phyloP scores from a whole-genome alignment of 2,329 filamentous ascomycete species.

The Didymella segeticola region DNA sequence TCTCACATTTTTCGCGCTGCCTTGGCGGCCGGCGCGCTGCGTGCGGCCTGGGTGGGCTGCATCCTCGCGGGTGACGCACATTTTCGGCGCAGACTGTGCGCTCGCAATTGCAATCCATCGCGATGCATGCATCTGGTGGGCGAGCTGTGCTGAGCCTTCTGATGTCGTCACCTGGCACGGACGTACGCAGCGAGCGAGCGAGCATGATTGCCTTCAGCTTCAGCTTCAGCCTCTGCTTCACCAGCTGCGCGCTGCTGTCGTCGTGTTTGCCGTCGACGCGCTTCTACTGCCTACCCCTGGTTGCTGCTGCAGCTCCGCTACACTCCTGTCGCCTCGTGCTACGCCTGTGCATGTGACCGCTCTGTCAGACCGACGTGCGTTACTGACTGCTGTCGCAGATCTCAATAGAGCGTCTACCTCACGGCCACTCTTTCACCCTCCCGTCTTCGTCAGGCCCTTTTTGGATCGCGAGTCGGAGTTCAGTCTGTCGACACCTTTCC shows the following conservation, averaged over 20 bases:
- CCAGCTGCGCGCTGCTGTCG: conserved; percentile 6
- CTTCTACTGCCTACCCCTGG: conserved; percentile 11
- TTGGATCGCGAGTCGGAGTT: conserved; percentile 42
- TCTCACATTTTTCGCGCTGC: conserved; percentile 35
- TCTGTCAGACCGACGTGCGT: conserved; percentile 37
- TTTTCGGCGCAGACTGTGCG: conserved; percentile 17
- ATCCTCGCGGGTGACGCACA: conserved; percentile 18
- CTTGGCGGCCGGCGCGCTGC: conserved; percentile 28
- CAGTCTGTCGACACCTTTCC: conserved; percentile 39
- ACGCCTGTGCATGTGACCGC: conserved; percentile 36
- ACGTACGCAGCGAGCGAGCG: conserved; percentile 12
- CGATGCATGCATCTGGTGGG: conserved; percentile 15
- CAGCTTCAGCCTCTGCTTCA: conserved; percentile 14
- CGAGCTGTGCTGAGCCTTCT: conserved; percentile 21
- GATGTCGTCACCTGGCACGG: conserved; percentile 32
- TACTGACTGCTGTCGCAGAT: conserved; percentile 29
- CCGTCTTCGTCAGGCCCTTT: conserved; percentile 21
- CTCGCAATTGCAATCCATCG: conserved; percentile 9
- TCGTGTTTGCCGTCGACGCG: conserved; percentile 13
- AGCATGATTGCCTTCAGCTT: no score
- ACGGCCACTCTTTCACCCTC: conserved; percentile 43
- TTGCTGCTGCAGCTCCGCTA: background rate
- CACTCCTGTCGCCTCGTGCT: conserved; percentile 32
- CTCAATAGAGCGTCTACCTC: conserved; percentile 25
- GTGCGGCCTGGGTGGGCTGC: conserved; percentile 15